phyloP scores from a whole-genome alignment of 2,329 filamentous ascomycete genomes.

The Dendryphion nanum region DNA sequence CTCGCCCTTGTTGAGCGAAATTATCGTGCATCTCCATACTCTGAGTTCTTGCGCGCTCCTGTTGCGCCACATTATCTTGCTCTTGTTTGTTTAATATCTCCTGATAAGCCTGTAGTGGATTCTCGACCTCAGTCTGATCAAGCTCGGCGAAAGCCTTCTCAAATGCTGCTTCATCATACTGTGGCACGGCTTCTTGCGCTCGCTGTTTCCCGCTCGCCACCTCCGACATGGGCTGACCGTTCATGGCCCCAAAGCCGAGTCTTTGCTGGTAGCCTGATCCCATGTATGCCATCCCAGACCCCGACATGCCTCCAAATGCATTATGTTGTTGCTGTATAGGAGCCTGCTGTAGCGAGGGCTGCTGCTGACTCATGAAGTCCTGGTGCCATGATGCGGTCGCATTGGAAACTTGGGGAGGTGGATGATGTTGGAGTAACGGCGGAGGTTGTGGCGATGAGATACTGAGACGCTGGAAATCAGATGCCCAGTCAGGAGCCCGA shows the following conservation, averaged over 20 bases:
- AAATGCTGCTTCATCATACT: constrained; percentile 57
- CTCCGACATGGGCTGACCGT: constrained; percentile 17
- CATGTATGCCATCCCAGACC: constrained; percentile 25
- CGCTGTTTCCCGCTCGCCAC: constrained; percentile 34
- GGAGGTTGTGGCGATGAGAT: constrained; percentile 42
- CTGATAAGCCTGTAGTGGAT: no score
- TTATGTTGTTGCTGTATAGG: constrained; percentile 21
- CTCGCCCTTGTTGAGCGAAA: no score
- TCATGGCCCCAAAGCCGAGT: constrained; percentile 15
- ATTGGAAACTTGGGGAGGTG: constrained; percentile 30
- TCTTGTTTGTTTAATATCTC: no score
- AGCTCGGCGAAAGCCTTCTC: constrained; percentile 56
- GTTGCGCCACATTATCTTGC: no score
- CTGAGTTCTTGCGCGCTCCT: no score
- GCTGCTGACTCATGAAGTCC: constrained; percentile 53
- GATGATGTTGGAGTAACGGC: constrained; percentile 48
- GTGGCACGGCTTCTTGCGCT: constrained; percentile 35
- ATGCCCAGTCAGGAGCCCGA: constrained; percentile 46
- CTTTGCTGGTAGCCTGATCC: constrained; percentile 25
- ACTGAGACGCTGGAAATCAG: constrained; percentile 50
- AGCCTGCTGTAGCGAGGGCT: constrained; percentile 29
- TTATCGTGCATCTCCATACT: no score
- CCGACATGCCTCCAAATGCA: constrained; percentile 19
- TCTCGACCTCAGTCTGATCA: no score
- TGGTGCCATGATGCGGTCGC: constrained; percentile 55